These are phyloP conservation scores for Tulasnella sp. DNA, from an alignment of 768 basidiomycete genomes.

Conservation along the genomic window DNA sequence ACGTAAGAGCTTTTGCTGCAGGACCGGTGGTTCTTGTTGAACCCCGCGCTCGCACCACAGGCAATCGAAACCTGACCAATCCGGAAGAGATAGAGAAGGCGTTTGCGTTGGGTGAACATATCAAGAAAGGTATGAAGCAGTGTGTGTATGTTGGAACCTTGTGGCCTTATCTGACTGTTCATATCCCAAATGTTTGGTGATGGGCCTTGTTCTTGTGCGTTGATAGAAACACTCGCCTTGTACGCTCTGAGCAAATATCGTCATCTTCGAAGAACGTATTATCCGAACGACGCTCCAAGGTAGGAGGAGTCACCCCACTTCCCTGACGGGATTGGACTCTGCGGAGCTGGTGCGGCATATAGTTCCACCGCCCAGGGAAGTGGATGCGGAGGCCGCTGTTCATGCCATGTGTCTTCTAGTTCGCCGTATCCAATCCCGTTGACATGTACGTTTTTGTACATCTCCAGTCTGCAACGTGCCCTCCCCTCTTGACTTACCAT, in stretches of 20 bases:
- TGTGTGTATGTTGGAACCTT: not conserved
- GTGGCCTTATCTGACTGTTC: not conserved
- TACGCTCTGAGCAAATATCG: constrained; percentile 77
- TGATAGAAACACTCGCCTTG: constrained; percentile 65
- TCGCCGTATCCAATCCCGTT: no score
- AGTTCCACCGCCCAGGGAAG: no score
- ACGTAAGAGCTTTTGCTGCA: constrained; percentile 35
- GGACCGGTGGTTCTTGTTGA: not conserved
- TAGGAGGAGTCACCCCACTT: no score
- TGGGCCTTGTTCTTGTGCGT: not conserved
- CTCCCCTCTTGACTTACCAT: no score
- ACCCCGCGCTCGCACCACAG: constrained; percentile 27
- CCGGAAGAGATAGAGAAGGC: constrained; percentile 65
- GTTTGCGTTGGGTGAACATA: constrained; percentile 63
- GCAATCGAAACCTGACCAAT: constrained; percentile 53
- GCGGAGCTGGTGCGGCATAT: no score
- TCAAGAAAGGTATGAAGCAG: constrained; percentile 56
- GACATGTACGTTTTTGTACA: no score
- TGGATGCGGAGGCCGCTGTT: no score
- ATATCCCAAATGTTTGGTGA: not conserved
- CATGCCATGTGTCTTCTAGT: no score
- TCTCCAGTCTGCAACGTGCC: no score
- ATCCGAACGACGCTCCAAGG: constrained; percentile 9
- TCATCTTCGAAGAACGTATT: constrained; percentile 60
- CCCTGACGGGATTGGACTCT: no score